Percentiles rank a stretch among this genome's conserved stretches.
Conservation (phyloP, 2,329 filamentous ascomycete species). For the Nigrograna mackinnonii region DNA sequence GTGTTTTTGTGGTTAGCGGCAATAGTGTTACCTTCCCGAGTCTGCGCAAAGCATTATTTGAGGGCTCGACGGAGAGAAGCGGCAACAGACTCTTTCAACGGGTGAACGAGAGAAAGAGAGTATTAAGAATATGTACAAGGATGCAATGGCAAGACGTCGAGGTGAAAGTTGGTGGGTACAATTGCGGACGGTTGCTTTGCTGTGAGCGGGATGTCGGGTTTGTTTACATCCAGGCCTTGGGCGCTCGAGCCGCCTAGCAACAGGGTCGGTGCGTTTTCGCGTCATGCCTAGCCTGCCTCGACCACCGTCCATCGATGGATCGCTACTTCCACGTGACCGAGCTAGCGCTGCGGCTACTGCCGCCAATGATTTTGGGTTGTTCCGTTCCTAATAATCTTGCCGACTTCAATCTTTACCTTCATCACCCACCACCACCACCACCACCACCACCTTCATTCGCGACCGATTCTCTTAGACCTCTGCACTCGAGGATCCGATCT, state of each 20-base stretch:
- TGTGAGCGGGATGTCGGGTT: constrained; percentile 12
- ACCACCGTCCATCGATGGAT: too few species aligned
- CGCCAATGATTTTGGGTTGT: too few species aligned
- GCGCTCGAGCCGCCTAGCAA: constrained; percentile 17
- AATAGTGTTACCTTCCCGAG: constrained; percentile 15
- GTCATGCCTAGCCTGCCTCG: too few species aligned
- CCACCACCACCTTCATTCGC: background rate
- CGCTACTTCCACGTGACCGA: background rate
- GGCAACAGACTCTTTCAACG: constrained; percentile 8
- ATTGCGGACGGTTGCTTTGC: constrained; percentile 10
- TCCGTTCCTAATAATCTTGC: too few species aligned
- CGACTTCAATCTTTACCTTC: too few species aligned
- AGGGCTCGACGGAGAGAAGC: too few species aligned
- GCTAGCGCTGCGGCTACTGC: too few species aligned
- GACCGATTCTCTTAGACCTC: background rate
- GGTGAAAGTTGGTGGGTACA: constrained; percentile 7
- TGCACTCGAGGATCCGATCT: background rate
- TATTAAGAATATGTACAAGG: constrained; percentile 14
- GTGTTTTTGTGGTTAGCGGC: constrained; percentile 18
- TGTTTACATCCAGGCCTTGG: constrained; percentile 21
- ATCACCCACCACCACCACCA: too few species aligned
- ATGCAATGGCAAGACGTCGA: too few species aligned
- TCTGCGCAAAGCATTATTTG: constrained; percentile 24
- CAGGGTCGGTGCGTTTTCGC: too few species aligned
- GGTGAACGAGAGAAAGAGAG: constrained; percentile 15